Conservation (phyloP, 1,284 basidiomycete species). For the Neolentinus lepideus region DNA sequence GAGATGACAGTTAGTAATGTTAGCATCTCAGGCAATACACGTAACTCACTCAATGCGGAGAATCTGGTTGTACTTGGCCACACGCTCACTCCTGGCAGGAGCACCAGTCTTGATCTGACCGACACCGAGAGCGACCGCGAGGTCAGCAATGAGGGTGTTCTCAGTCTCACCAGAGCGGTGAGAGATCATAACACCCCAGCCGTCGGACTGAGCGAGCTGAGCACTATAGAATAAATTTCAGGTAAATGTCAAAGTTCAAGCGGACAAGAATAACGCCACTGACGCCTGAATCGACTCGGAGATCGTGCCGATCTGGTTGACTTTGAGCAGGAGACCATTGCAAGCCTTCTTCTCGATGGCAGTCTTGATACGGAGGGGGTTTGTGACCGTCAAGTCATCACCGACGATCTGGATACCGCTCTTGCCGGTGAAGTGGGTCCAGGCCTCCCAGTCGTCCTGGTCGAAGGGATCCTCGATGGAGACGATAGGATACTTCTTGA, state of each 20-base stretch:
- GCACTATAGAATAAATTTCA: slow-evolving; percentile 50
- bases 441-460: slow-evolving; percentile 99
- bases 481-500: slow-evolving; percentile 92
- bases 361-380: slow-evolving; percentile 96
- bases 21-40: slow-evolving; percentile 8
- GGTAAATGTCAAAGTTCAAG: not conserved
- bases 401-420: slow-evolving; percentile 89
- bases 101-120: slow-evolving; percentile 99
- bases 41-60: slow-evolving; percentile 79
- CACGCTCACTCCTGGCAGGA: slow-evolving; percentile 88
- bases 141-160: slow-evolving; percentile 96
- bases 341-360: slow-evolving; percentile 99
- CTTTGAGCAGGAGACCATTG: slow-evolving; percentile 98
- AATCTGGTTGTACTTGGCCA: slow-evolving; percentile 89
- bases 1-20: slow-evolving; percentile 7
- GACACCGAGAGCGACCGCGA: slow-evolving; percentile 88
- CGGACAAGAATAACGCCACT: slow-evolving; percentile 26
- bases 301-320: slow-evolving; percentile 99
- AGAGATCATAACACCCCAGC: slow-evolving; percentile 99
- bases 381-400: slow-evolving; percentile 98
- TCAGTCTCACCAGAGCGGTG: slow-evolving; percentile 98
- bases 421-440: slow-evolving; percentile 84
- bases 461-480: slow-evolving; percentile 99
- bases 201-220: slow-evolving; percentile 93
- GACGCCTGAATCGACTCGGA: slow-evolving; percentile 97